Base-by-base conservation (phyloP, 352 stramenopile genomes). In the Phytophthora pisi region DNA sequence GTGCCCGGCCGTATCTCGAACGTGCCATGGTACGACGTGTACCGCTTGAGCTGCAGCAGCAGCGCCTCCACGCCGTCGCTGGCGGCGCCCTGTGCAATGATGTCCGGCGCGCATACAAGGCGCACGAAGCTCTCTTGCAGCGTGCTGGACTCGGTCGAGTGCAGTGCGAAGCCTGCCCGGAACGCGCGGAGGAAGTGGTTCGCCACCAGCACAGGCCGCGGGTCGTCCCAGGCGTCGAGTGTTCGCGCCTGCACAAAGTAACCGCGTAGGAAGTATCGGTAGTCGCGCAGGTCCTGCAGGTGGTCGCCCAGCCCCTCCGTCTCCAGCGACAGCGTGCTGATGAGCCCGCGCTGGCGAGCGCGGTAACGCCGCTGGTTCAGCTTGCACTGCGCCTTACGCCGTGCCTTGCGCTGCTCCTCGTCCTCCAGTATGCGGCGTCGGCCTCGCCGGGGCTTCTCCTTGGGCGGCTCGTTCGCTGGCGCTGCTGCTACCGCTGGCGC, bases 311-410 rank as follows among this genome's bases (percentile, higher is more conserved):
- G 57, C 10, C 79, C 75, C 26, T 88, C 76, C 1, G 76, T 86
- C 61, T 90, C 84, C 8, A 89, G 61, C 49, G 82, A 86, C 38
- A 92, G 42, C 36, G 72, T 83, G 45, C 66, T 86, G 60, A 90
- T 88, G 61, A 90, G 77, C 11, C 79, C 82, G 38, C 77, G 62
- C 64, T 92, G 84, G 51, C 82, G 70, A 4, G 81, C 84, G n/a
- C 84, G 72, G 57, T 92, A 92, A 34, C 84, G 60, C 8, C 84
- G 80, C 51, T 92, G 84, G 62, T 92, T 92, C 51, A 92, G 74
- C 49, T 89, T 89, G 68, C 84, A 92, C 63, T 92, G 84, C 61
- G 76, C 79, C 60, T 92, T 92, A 31, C 84, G 84, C 20, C 84
- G 65, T 4, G 76, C 68, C 51, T 85, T 88, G 31, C 81, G 81